A percentile compares a stretch with the other conserved stretches of the same genome.
These are phyloP conservation scores for Pulicaria dysenterica DNA, from an alignment of 129 eudicot genomes.

Conservation along the genomic window DNA sequence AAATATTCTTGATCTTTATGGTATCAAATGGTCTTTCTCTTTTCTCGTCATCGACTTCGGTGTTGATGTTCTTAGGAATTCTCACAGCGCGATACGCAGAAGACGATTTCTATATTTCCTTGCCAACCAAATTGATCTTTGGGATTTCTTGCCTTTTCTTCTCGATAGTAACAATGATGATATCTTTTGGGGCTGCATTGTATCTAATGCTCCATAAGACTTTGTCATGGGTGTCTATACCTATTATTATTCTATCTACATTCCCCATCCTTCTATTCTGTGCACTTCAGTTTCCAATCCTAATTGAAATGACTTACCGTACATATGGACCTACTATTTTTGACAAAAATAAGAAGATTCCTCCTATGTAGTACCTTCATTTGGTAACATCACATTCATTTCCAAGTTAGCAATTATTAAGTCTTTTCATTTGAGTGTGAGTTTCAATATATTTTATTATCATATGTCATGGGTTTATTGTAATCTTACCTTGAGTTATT, in stretches of 20 bases:
- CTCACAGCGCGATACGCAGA: constrained; percentile 54
- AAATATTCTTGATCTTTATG: constrained; percentile 41
- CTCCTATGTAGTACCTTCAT: constrained; percentile 2
- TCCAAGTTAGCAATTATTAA: not conserved
- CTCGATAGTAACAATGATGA: constrained; percentile 60
- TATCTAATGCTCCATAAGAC: constrained; percentile 38
- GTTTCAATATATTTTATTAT: not conserved
- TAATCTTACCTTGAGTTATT: not conserved
- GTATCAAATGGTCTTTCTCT: constrained; percentile 48
- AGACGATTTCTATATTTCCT: constrained; percentile 44
- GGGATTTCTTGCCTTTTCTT: constrained; percentile 52
- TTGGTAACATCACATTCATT: not conserved
- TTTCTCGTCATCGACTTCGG: constrained; percentile 48
- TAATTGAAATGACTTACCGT: constrained; percentile 44
- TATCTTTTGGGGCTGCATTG: constrained; percentile 49
- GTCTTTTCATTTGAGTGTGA: not conserved
- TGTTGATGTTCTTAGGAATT: constrained; percentile 55
- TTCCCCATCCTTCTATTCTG: constrained; percentile 43
- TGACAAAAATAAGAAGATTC: constrained; percentile 33
- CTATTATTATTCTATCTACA: constrained; percentile 40
- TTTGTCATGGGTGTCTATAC: constrained; percentile 47
- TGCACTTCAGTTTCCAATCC: constrained; percentile 49
- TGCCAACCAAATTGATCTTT: constrained; percentile 49
- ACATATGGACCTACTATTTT: constrained; percentile 43
- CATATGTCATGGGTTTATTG: not conserved